These are phyloP conservation scores for Laburnicola sp. DNA, from an alignment of 2,329 filamentous ascomycete genomes.

Conservation along the genomic window DNA sequence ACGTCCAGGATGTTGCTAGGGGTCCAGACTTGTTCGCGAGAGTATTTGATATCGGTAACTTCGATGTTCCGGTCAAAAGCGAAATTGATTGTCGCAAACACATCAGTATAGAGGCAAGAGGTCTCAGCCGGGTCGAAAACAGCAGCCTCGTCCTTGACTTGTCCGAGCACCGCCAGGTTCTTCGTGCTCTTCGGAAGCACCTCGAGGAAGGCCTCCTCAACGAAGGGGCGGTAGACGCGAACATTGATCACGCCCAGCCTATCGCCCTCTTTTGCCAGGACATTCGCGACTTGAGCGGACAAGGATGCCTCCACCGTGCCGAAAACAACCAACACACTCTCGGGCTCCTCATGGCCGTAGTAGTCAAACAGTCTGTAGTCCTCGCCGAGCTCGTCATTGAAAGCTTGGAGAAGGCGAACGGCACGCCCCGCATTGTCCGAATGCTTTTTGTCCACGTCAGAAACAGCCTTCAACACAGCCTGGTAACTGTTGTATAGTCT, in stretches of 20 bases:
- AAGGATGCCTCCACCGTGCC: slow-evolving; percentile 89
- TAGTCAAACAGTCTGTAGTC: slow-evolving; percentile 95
- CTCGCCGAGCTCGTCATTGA: slow-evolving; percentile 91
- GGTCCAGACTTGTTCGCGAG: slow-evolving; percentile 69
- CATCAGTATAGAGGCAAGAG: slow-evolving; percentile 90
- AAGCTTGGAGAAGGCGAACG: slow-evolving; percentile 68
- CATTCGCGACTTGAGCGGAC: slow-evolving; percentile 75
- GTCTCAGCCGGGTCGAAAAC: slow-evolving; percentile 75
- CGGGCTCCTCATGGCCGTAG: slow-evolving; percentile 76
- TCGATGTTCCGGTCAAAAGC: slow-evolving; percentile 59
- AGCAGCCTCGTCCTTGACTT: slow-evolving; percentile 73
- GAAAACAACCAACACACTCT: slow-evolving; percentile 86
- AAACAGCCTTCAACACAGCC: slow-evolving; percentile 64
- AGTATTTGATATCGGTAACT: slow-evolving; percentile 87
- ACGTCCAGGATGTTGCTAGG: slow-evolving; percentile 56
- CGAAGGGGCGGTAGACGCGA: slow-evolving; percentile 90
- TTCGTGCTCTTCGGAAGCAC: slow-evolving; percentile 74
- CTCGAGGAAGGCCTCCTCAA: slow-evolving; percentile 90
- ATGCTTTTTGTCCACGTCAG: slow-evolving; percentile 68
- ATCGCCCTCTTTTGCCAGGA: slow-evolving; percentile 70
- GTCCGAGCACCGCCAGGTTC: slow-evolving; percentile 83
- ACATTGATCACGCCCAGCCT: slow-evolving; percentile 89
- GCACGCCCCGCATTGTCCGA: slow-evolving; percentile 72
- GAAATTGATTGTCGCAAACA: slow-evolving; percentile 82
- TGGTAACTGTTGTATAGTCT: slow-evolving; percentile 71